These are phyloP conservation scores for Lyophyllum atratum DNA, from an alignment of 768 basidiomycete species.

Conservation along the genomic window DNA sequence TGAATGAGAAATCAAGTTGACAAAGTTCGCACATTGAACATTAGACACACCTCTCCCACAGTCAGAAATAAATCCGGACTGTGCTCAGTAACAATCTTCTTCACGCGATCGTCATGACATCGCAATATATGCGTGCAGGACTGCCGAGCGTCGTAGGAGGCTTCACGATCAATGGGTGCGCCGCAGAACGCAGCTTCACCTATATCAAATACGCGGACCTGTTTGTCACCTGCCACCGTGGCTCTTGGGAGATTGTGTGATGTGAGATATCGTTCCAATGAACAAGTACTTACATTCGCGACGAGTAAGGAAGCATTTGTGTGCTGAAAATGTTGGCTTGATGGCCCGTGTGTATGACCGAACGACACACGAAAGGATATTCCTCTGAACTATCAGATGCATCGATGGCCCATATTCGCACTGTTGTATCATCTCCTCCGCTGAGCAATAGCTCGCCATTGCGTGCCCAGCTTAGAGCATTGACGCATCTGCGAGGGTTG, in stretches of 20 bases:
- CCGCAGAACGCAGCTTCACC: slow-evolving; percentile 38
- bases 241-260: slow-evolving; percentile 40
- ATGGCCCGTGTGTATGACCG: slow-evolving; percentile 80
- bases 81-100: slow-evolving; percentile 78
- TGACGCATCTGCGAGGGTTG: slow-evolving; percentile 59
- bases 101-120: slow-evolving; percentile 75
- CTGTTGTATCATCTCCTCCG: slow-evolving; percentile 74
- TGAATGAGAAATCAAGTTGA: not conserved
- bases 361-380: slow-evolving; percentile 66
- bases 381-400: slow-evolving; percentile 39
- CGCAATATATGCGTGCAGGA: slow-evolving; percentile 54
- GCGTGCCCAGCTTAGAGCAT: slow-evolving; percentile 73
- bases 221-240: slow-evolving; percentile 72
- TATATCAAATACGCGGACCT: slow-evolving; percentile 80
- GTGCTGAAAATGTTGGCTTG: slow-evolving; percentile 84
- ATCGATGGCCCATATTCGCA: slow-evolving; percentile 81
- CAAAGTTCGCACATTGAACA: slow-evolving; percentile 14
- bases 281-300: slow-evolving; percentile 61
- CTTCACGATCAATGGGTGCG: slow-evolving; percentile 42
- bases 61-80: slow-evolving; percentile 77
- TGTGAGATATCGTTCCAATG: slow-evolving; percentile 8
- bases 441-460: slow-evolving; percentile 67
- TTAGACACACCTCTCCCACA: slow-evolving; percentile 64
- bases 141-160: slow-evolving; percentile 45
- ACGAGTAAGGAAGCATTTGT: slow-evolving; percentile 76